A percentile compares a stretch with the other conserved stretches of the same genome.
phyloP scores from a whole-genome alignment of 106 monocot species.

The Platanthera zijinensis region DNA sequence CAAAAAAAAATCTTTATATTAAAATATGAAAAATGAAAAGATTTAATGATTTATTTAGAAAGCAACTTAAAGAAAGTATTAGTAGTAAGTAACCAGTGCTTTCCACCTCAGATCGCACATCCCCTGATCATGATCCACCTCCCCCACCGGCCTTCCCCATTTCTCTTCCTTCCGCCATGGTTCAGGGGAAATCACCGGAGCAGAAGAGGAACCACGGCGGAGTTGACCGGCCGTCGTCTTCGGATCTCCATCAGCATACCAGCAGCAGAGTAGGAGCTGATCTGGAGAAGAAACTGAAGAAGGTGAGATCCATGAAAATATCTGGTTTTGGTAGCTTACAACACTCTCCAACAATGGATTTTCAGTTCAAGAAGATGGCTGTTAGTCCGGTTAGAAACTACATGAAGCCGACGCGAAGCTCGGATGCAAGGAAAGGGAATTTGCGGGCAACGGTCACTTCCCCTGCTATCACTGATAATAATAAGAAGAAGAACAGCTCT shows the following conservation, averaged over 20 bases:
- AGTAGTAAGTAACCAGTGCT: too few relatives aligned
- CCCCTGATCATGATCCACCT: background rate
- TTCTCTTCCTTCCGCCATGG: slow-evolving; percentile 17
- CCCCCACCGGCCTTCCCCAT: background rate
- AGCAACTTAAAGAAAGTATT: too few relatives aligned
- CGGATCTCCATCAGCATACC: slow-evolving; percentile 7
- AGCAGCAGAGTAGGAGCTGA: background rate
- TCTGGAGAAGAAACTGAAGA: slow-evolving; percentile 9
- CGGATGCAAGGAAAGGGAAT: slow-evolving; percentile 33
- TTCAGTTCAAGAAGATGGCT: slow-evolving; percentile 2
- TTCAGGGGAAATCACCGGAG: slow-evolving; percentile 19
- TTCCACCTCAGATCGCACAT: too few relatives aligned
- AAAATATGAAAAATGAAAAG: too few relatives aligned
- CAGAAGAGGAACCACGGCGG: background rate
- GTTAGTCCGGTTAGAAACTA: slow-evolving; percentile 27
- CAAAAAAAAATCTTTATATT: too few relatives aligned
- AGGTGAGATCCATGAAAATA: slow-evolving; percentile 14
- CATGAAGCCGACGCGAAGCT: slow-evolving; percentile 61
- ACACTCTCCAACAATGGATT: background rate
- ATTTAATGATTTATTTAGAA: too few relatives aligned
- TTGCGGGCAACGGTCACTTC: slow-evolving; percentile 13
- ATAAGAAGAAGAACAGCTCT: background rate
- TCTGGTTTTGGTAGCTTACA: slow-evolving; percentile 1
- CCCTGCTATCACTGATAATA: background rate
- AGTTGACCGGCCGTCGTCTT: background rate